Percentiles rank a stretch among this genome's conserved stretches.
These are phyloP conservation scores for Ophiocordyceps unilateralis DNA, from an alignment of 2,329 filamentous ascomycete genomes.

Conservation along the genomic window DNA sequence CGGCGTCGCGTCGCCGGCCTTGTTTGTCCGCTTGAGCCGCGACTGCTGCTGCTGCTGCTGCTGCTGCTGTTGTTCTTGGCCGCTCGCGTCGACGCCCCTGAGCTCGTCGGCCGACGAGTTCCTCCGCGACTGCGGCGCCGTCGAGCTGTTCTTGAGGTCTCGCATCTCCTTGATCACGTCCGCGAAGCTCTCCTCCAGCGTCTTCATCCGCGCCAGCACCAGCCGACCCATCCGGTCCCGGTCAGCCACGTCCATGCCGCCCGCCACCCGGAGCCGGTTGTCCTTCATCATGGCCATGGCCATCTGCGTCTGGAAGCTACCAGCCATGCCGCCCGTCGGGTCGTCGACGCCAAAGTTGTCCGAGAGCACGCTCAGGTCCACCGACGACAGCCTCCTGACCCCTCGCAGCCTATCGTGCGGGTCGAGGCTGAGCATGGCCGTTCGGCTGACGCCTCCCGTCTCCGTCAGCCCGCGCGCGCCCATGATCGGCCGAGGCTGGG, in stretches of 20 bases:
- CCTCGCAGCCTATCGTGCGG: conserved; percentile 21
- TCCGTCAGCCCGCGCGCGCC: conserved; percentile 21
- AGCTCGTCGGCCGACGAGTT: conserved; percentile 32
- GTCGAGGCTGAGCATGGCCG: conserved; percentile 34
- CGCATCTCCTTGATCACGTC: conserved; percentile 74
- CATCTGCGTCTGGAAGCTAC: conserved; percentile 70
- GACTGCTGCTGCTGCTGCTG: too few relatives aligned
- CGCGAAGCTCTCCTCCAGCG: conserved; percentile 75
- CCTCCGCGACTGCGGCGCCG: conserved; percentile 28
- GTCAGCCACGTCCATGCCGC: conserved; percentile 21
- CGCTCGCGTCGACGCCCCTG: conserved; percentile 17
- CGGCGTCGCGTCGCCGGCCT: conserved; percentile 10
- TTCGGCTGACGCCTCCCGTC: conserved; percentile 17
- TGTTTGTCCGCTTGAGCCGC: conserved; percentile 8
- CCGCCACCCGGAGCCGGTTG: conserved; percentile 30
- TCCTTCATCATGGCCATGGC: conserved; percentile 49
- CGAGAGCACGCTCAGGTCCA: conserved; percentile 58
- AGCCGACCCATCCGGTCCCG: conserved; percentile 60
- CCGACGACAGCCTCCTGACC: conserved; percentile 36
- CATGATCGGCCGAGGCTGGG: conserved; percentile 38
- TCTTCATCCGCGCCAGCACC: conserved; percentile 82
- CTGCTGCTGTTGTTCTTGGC: conserved; percentile 11
- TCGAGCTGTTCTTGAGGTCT: conserved; percentile 33
- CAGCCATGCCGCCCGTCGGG: conserved; percentile 46
- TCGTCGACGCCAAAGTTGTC: conserved; percentile 46